Conservation (phyloP, 441 rosid species). For the Adansonia madagascariensis region DNA sequence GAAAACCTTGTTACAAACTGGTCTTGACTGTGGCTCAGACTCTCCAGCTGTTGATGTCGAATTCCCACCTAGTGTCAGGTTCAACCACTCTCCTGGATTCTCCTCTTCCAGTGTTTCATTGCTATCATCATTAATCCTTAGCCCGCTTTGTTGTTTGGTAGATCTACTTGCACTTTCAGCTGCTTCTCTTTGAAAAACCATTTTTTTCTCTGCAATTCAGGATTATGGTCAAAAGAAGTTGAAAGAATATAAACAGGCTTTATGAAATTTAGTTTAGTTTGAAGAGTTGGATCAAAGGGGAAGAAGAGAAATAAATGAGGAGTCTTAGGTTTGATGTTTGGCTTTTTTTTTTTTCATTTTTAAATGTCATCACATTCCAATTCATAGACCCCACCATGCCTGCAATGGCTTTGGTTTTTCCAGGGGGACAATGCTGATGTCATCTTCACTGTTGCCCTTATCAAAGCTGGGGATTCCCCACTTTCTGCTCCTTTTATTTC, state of each 20-base stretch:
- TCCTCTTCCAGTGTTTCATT: slow-evolving; percentile 36
- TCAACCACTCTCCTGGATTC: slow-evolving; percentile 61
- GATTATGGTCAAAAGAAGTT: slow-evolving; percentile 22
- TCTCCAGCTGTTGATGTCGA: slow-evolving; percentile 47
- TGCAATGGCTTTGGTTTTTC: slow-evolving; percentile 44
- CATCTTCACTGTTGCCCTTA: slow-evolving; percentile 42
- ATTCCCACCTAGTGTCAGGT: slow-evolving; percentile 56
- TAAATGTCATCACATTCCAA: slow-evolving; percentile 32
- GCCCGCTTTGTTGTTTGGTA: slow-evolving; percentile 30
- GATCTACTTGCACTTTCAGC: slow-evolving; percentile 32
- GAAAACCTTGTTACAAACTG: slow-evolving; percentile 53
- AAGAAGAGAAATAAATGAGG: slow-evolving; percentile 42
- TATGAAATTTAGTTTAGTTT: slow-evolving; percentile 33
- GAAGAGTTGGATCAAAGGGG: slow-evolving; percentile 39
- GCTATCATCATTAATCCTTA: slow-evolving; percentile 28
- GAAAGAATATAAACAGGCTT: slow-evolving; percentile 24
- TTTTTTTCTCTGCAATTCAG: slow-evolving; percentile 29
- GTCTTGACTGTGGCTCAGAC: slow-evolving; percentile 38
- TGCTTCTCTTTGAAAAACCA: slow-evolving; percentile 50
- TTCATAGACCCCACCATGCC: slow-evolving; percentile 44
- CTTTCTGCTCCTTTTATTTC: slow-evolving; percentile 38
- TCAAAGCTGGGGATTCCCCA: slow-evolving; percentile 63
- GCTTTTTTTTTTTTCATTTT: not conserved
- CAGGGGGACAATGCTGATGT: slow-evolving; percentile 46
- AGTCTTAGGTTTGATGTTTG: slow-evolving; percentile 32